Evolutionary conservation across 768 basidiomycete genomes (phyloP).

Genomic region (Myochromella boudieri): DNA sequence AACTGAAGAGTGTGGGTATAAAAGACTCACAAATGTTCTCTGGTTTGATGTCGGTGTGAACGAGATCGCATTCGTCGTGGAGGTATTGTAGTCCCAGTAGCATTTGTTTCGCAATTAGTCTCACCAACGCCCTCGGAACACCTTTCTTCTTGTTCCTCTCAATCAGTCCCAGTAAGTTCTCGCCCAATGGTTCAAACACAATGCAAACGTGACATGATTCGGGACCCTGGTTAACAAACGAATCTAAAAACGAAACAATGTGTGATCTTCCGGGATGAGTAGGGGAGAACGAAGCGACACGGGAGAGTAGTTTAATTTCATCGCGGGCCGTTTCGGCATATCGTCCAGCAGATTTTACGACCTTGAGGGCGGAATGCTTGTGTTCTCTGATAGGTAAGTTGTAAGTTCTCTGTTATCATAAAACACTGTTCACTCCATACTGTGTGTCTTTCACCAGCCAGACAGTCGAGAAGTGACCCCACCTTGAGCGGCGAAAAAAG

Average conservation of each 20-base stretch:
- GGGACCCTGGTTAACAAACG: slow-evolving; percentile 75
- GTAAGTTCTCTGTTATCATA: slow-evolving; percentile 11
- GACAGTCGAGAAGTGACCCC: slow-evolving; percentile 96
- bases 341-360: slow-evolving; percentile 91
- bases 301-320: slow-evolving; percentile 89
- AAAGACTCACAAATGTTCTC: slow-evolving; percentile 94
- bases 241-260: slow-evolving; percentile 88
- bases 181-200: slow-evolving; percentile 85
- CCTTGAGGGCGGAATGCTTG: slow-evolving; percentile 87
- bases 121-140: slow-evolving; percentile 79
- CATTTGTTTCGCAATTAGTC: slow-evolving; percentile 82
- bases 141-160: slow-evolving; percentile 82
- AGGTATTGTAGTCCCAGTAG: slow-evolving; percentile 89
- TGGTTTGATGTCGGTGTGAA: slow-evolving; percentile 93
- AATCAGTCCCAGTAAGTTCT: slow-evolving; percentile 72
- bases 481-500: slow-evolving; percentile 44
- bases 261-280: slow-evolving; percentile 76
- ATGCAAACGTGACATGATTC: slow-evolving; percentile 85
- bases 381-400: slow-evolving; percentile 46
- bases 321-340: slow-evolving; percentile 97
- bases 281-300: slow-evolving; percentile 70
- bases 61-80: slow-evolving; percentile 89
- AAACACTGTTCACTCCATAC: slow-evolving; percentile 40
- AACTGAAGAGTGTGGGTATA: slow-evolving; percentile 9
- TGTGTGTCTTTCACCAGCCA: slow-evolving; percentile 83